A percentile compares a stretch with the other conserved stretches of the same genome.
Evolutionary conservation across 176 grass and related monocot genomes (phyloP).

Genomic region (Bothriochloa decipiens): DNA sequence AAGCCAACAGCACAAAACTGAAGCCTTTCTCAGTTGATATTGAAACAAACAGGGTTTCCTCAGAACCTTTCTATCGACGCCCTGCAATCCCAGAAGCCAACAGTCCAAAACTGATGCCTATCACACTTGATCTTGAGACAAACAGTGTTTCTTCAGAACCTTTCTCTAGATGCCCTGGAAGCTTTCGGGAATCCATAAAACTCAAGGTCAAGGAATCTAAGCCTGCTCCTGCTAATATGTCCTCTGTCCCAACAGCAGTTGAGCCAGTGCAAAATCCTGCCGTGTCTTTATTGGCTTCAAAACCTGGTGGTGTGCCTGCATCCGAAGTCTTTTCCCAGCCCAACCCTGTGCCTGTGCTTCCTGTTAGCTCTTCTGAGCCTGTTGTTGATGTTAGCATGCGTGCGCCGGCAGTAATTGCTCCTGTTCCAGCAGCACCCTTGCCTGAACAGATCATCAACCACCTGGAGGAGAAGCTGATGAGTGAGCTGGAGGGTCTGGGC

Average conservation of each 20-base stretch:
- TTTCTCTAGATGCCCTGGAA: not conserved
- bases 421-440: not conserved
- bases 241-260: slow-evolving; percentile 23
- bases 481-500: slow-evolving; percentile 67
- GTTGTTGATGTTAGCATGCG: not conserved
- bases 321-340: slow-evolving; percentile 4
- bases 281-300: not conserved
- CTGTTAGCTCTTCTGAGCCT: not conserved
- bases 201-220: not conserved
- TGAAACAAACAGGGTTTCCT: not conserved
- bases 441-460: slow-evolving; percentile 7
- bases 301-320: slow-evolving; percentile 16
- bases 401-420: not conserved
- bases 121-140: not conserved
- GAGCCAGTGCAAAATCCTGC: slow-evolving; percentile 15
- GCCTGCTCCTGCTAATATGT: not conserved
- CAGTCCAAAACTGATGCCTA: not conserved
- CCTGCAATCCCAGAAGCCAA: not conserved
- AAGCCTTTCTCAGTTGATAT: slow-evolving; percentile 31
- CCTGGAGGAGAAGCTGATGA: slow-evolving; percentile 62
- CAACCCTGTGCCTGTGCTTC: not conserved
- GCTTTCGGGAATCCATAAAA: not conserved
- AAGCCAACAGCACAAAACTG: slow-evolving; percentile 9
- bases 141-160: slow-evolving; percentile 25
- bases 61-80: not conserved